Evolutionary conservation across 192 early-diverging fungal genomes (phyloP), one percentile per base, ranked within the genome.

Genomic region (Paraglomus brasilianum): DNA sequence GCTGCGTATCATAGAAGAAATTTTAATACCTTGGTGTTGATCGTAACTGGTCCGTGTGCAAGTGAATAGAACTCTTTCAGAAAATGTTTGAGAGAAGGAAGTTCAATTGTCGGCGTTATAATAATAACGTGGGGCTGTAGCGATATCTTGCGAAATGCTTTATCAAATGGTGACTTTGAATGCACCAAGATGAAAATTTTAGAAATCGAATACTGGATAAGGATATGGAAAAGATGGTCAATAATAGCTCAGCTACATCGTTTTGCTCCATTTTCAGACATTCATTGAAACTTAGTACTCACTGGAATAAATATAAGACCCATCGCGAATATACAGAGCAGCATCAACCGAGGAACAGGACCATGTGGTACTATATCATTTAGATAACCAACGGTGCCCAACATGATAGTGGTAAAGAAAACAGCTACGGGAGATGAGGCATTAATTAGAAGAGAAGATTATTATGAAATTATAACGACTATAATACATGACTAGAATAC

Each of bases 381-480:
- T n/a, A 69, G 41, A 45, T 69, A 69, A 4, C 67, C 67, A 15
- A 69, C 67, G 21, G 67, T 69, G 5, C 67, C 67, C 67, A 69
- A 69, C 67, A 69, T 69, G 49, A 69, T 69, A n/a, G 67, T 58
- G 44, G 67, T 69, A 30, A 69, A 69, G 24, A 69, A 69, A 13
- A 69, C 53, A 47, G 67, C 67, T 69, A 17, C 21, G 42, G 30
- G 30, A 30, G 30, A 30, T 30, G 30, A 30, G 30, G 1, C 30
- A 30, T 30, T 30, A 3, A 30, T 30, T 30, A 30, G 30, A 30
- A 30, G 30, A 3, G 30, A 30, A 30, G 30, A 30, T 30, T 1
- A 3, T 30, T 3, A 30, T 30, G 30, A 30, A 30, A 30, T 30
- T 30, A 1, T 30, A 30, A 30, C 30, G 17, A 48, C 17, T 48